Evolutionary conservation across 2,329 filamentous ascomycete species (phyloP), one percentile per base, ranked within the genome.

Genomic region (Penicillium psychrosexuale): DNA sequence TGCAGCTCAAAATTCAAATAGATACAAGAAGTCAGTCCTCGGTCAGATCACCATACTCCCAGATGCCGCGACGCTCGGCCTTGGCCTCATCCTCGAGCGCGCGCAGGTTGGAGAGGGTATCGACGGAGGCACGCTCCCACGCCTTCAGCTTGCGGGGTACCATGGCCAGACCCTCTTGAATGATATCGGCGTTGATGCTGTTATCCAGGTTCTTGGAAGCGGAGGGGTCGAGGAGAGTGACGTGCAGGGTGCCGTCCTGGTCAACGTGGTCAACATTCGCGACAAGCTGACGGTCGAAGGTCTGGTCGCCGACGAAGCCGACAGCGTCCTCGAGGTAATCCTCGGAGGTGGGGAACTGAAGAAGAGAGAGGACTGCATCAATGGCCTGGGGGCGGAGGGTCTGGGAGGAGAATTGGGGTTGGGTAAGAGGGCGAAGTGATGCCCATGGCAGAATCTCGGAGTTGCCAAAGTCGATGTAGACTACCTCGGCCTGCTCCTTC

Each of bases 391-490:
- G 79, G 75, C 89, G 92, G 56, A 99, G 85, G 74, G 89, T 92
- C 72, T 91, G 84, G 5, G 84, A 78, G 39, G 84, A 84, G 79
- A 97, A 99, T 66, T 92, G 87, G 15, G 84, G 75, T 69, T 90
- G 85, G 47, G 86, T 83, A 46, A 99, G 83, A n/a, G 91, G 81
- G 28, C 94, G 89, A 40, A 99, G 84, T 62, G 84, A 82, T 24
- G 85, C 83, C 91, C 93, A 99, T 0, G 92, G 84, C 54, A 96
- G 81, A 69, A 86, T 88, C 76, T 99, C 94, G 52, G 84, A 88
- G 81, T 99, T 99, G 66, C 94, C 94, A 74, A 95, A 99, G 78
- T 99, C 94, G 59, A 99, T 85, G 76, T 96, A 99, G 43, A 95
- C 78, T 27, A 99, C 88, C 74, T 99, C 94, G 24, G 91, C 88